phyloP scores from a whole-genome alignment of 805 yeast species.

The Priceomyces carsonii region DNA sequence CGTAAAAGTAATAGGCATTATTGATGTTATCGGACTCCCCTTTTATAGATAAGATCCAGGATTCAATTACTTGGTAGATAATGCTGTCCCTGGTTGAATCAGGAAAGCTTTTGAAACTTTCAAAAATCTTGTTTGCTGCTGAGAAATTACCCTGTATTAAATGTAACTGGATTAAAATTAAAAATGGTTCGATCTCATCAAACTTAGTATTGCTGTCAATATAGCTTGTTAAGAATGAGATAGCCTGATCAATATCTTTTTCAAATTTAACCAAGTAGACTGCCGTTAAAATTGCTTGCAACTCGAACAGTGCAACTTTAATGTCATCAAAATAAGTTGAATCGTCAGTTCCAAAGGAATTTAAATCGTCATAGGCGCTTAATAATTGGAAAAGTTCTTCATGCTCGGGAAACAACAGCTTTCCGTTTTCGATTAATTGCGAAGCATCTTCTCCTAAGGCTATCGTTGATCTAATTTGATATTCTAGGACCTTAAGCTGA shows the following conservation, averaged over 20 bases:
- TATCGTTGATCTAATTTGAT: conserved; percentile 40
- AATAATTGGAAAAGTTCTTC: conserved; percentile 37
- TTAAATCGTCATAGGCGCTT: conserved; percentile 45
- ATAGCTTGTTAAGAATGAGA: conserved; percentile 28
- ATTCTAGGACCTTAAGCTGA: conserved; percentile 41
- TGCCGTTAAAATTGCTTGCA: conserved; percentile 43
- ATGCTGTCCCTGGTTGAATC: conserved; percentile 58
- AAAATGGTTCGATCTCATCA: conserved; percentile 42
- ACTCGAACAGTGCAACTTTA: conserved; percentile 31
- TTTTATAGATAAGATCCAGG: conserved; percentile 52
- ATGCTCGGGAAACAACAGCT: conserved; percentile 31
- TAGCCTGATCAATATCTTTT: conserved; percentile 39
- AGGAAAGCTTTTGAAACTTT: conserved; percentile 33
- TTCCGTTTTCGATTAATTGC: conserved; percentile 36
- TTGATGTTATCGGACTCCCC: conserved; percentile 44
- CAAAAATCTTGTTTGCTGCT: conserved; percentile 33
- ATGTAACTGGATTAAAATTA: conserved; percentile 41
- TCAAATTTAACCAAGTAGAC: conserved; percentile 37
- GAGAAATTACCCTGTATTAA: conserved; percentile 37
- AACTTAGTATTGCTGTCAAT: conserved; percentile 20
- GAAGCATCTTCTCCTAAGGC: conserved; percentile 42
- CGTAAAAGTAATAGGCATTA: conserved; percentile 61
- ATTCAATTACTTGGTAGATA: conserved; percentile 74
- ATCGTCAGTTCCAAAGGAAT: conserved; percentile 43
- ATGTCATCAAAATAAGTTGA: conserved; percentile 44